Conservation (phyloP, 225 moss, liverwort and hornwort species). For the Rhytidiadelphus loreus region DNA sequence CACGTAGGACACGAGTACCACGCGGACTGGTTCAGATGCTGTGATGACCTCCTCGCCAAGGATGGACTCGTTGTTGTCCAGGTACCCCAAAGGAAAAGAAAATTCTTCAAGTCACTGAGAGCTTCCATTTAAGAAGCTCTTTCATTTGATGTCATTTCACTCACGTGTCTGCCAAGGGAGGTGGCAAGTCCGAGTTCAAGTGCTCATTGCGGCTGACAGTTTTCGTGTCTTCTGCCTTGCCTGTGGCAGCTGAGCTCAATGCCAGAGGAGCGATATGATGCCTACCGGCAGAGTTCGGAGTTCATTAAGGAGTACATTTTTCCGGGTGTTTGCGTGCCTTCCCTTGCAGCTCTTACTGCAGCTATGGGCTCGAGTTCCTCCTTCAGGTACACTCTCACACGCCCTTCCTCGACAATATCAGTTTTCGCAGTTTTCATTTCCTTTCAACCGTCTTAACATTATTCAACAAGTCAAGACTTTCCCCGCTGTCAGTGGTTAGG, state of each 20-base stretch:
- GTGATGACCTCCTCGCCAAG: conserved; percentile 65
- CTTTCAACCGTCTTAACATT: too few relatives aligned
- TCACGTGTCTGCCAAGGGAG: neutral
- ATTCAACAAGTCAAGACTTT: neutral
- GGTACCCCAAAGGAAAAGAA: neutral
- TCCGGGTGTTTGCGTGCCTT: conserved; percentile 71
- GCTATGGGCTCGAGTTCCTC: conserved; percentile 66
- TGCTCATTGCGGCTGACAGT: neutral
- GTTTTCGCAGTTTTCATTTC: neutral
- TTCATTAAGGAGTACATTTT: conserved; percentile 88
- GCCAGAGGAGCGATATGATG: conserved; percentile 67
- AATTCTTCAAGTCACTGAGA: neutral
- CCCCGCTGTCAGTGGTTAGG: neutral
- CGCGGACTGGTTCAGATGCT: conserved; percentile 50
- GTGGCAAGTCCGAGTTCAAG: neutral
- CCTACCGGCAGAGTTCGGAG: conserved; percentile 61
- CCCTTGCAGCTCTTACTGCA: conserved; percentile 42
- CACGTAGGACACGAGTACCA: conserved; percentile 75
- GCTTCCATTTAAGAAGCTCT: neutral
- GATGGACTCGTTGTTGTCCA: conserved; percentile 75
- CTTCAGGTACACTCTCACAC: conserved; percentile 16
- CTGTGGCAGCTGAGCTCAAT: conserved; percentile 45
- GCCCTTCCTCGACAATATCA: neutral
- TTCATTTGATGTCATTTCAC: neutral
- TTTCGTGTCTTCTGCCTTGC: neutral